These are phyloP conservation scores for Zanthoxylum bungeanum DNA, from an alignment of 345 rosid species.

Conservation along the genomic window DNA sequence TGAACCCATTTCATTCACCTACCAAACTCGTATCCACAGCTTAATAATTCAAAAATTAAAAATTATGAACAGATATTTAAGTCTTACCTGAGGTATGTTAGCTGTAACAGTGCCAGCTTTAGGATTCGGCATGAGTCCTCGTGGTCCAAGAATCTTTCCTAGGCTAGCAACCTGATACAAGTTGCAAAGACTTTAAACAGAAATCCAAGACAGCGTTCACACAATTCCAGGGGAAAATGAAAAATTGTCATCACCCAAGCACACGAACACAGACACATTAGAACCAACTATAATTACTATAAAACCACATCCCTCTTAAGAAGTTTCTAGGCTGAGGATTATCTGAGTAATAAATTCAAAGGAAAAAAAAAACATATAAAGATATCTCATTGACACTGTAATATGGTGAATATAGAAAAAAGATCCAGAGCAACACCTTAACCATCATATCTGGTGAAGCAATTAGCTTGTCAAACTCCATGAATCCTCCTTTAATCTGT, in stretches of 20 bases:
- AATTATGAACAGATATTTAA: not conserved
- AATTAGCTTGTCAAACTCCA: slow-evolving; percentile 95
- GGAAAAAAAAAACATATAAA: too few species aligned
- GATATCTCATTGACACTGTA: too few species aligned
- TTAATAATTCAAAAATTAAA: not conserved
- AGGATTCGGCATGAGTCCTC: slow-evolving; percentile 99
- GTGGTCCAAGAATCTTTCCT: slow-evolving; percentile 96
- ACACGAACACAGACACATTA: not conserved
- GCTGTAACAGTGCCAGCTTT: slow-evolving; percentile 95
- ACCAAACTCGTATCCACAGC: not conserved
- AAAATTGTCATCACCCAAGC: not conserved
- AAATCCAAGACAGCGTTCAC: not conserved
- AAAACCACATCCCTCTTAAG: not conserved
- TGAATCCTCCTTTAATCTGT: slow-evolving; percentile 90
- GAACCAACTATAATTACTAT: too few species aligned
- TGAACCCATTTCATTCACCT: not conserved
- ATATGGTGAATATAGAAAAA: slow-evolving; percentile 1
- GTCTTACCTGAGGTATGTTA: slow-evolving; percentile 78
- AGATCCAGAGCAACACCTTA: slow-evolving; percentile 58
- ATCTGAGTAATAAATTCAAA: too few species aligned
- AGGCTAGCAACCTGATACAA: slow-evolving; percentile 81
- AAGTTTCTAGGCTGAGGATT: not conserved
- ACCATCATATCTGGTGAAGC: slow-evolving; percentile 99
- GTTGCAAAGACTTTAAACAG: slow-evolving; percentile 6
- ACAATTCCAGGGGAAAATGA: not conserved